Conservation (phyloP, 2,329 filamentous ascomycete species). For the Hymenoscyphus fructigenus region DNA sequence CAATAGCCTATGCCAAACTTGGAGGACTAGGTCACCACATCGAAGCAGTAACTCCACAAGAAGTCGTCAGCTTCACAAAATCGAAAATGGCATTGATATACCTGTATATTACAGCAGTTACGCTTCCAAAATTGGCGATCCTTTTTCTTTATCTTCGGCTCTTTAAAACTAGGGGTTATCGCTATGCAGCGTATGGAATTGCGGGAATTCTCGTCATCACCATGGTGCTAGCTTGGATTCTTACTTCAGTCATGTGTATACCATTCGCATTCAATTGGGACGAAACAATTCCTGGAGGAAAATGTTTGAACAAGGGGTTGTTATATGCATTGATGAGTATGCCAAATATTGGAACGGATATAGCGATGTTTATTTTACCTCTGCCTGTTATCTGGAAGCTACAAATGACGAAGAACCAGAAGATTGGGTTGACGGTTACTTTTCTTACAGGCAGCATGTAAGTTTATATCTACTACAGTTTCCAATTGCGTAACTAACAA, state of each 20-base stretch:
- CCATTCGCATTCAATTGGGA: slow-evolving; percentile 12
- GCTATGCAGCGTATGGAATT: background rate
- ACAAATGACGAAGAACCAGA: slow-evolving; percentile 42
- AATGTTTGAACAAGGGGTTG: slow-evolving; percentile 44
- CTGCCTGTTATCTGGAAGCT: slow-evolving; percentile 47
- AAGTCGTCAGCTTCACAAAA: slow-evolving; percentile 3
- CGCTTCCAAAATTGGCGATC: slow-evolving; percentile 10
- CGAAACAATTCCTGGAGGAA: slow-evolving; percentile 7
- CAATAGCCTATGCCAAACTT: slow-evolving; percentile 1
- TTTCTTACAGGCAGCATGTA: slow-evolving; percentile 47
- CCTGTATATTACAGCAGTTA: slow-evolving; percentile 5
- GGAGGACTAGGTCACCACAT: slow-evolving; percentile 7
- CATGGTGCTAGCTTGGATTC: background rate
- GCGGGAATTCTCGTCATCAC: background rate
- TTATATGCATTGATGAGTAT: slow-evolving; percentile 51
- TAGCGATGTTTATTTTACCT: slow-evolving; percentile 46
- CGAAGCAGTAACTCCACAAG: background rate
- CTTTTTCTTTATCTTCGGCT: slow-evolving; percentile 9
- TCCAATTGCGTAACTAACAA: background rate
- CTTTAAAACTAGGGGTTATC: background rate
- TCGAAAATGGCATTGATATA: slow-evolving; percentile 6
- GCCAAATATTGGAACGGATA: slow-evolving; percentile 47
- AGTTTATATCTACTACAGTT: slow-evolving; percentile 17
- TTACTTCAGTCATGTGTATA: background rate
- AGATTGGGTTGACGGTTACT: slow-evolving; percentile 44